Evolutionary conservation across 164 flowering plant genomes (phyloP).

Genomic region (Nymphaea colorata): DNA sequence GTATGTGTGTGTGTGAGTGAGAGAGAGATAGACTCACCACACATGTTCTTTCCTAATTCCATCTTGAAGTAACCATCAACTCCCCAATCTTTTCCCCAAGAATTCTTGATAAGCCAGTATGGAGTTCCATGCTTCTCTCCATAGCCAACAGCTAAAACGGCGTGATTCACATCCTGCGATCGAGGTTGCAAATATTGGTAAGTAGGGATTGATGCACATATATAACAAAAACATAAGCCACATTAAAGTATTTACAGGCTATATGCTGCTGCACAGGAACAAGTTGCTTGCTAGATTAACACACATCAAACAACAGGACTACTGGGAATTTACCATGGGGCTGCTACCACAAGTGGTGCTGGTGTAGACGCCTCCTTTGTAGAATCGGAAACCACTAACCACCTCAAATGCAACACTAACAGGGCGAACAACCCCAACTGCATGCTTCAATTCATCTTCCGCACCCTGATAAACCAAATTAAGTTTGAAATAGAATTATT

Average conservation of each 20-base stretch:
- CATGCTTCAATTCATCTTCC: slow-evolving; percentile 92
- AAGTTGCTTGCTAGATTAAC: background rate
- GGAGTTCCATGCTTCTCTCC: slow-evolving; percentile 76
- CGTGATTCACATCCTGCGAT: slow-evolving; percentile 96
- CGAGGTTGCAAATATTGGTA: background rate
- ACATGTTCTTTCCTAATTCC: slow-evolving; percentile 98
- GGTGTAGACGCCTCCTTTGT: slow-evolving; percentile 75
- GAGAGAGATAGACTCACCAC: slow-evolving; percentile 51
- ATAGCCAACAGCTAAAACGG: slow-evolving; percentile 96
- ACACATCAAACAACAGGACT: no score
- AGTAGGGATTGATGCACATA: no score
- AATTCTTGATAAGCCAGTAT: slow-evolving; percentile 95
- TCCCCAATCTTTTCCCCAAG: slow-evolving; percentile 92
- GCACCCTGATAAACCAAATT: slow-evolving; percentile 63
- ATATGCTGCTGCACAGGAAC: no score
- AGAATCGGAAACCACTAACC: slow-evolving; percentile 52
- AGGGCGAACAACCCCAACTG: slow-evolving; percentile 75
- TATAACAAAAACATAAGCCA: background rate
- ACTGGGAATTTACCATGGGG: slow-evolving; percentile 53
- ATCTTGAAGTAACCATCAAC: slow-evolving; percentile 90
- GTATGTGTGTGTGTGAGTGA: background rate
- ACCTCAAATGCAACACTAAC: slow-evolving; percentile 94
- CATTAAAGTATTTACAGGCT: background rate
- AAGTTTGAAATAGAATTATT: no score
- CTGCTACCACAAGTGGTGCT: slow-evolving; percentile 62